Conservation (phyloP, 2,329 filamentous ascomycete species). For the Botryosphaeria dothidea region DNA sequence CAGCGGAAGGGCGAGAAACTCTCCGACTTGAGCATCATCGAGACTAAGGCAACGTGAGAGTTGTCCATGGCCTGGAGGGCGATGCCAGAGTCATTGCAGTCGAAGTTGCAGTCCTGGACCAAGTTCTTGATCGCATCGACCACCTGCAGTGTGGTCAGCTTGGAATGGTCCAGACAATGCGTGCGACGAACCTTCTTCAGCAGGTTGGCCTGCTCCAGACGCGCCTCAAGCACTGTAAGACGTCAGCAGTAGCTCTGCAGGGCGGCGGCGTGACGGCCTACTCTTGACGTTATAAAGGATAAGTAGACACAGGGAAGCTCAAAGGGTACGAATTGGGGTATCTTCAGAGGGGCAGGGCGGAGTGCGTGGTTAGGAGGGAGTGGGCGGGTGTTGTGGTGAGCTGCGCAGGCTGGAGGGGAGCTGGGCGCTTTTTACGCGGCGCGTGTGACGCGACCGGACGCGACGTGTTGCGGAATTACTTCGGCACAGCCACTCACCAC, state of each 20-base stretch:
- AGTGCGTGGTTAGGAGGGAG: background rate
- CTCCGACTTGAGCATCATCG: slow-evolving; percentile 97
- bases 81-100: slow-evolving; percentile 99
- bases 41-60: slow-evolving; percentile 97
- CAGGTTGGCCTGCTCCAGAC: slow-evolving; percentile 88
- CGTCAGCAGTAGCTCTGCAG: slow-evolving; percentile 8
- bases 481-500: background rate
- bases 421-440: background rate
- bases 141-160: slow-evolving; percentile 59
- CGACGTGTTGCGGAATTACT: background rate
- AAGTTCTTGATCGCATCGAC: slow-evolving; percentile 99
- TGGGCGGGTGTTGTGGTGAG: slow-evolving; percentile 2
- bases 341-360: background rate
- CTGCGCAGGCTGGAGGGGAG: background rate
- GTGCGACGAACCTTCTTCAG: slow-evolving; percentile 77
- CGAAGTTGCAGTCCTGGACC: slow-evolving; percentile 99
- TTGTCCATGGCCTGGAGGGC: slow-evolving; percentile 99
- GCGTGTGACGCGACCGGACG: slow-evolving; percentile 12
- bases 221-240: slow-evolving; percentile 84
- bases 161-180: background rate
- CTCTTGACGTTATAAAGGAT: slow-evolving; percentile 14
- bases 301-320: background rate
- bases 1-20: slow-evolving; percentile 94
- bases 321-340: slow-evolving; percentile 15
- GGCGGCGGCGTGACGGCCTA: background rate